Evolutionary conservation across 2,329 filamentous ascomycete genomes (phyloP), one percentile per base, ranked within the genome.

Genomic region (Orbilia quercus): DNA sequence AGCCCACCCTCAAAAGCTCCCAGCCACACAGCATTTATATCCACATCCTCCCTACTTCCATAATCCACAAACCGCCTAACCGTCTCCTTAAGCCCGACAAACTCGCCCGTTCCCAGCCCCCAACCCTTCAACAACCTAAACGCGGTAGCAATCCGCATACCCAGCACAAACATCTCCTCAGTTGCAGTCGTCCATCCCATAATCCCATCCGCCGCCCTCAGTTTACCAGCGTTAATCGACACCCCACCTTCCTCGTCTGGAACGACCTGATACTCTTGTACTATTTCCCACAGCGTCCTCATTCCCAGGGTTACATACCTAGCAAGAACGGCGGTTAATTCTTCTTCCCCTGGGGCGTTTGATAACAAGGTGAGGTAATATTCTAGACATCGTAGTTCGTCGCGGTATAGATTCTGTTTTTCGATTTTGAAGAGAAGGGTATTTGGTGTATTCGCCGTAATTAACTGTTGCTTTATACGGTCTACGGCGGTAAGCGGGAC

Each of bases 381-480:
- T 16, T 84, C 81, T 2, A 88, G 84, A 80, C 97, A 93, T 51
- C 88, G 84, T 4, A 91, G 86, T 76, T 92, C 89, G 79, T 98
- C 94, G 54, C 94, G 83, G 80, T 91, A 98, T n/a, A 97, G 84
- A 79, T 99, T 99, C 79, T 96, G 92, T 79, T 96, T 93, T 81
- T 99, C 95, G 64, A 92, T 85, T 0, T 86, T 89, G 79, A 99
- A 99, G 0, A 99, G 85, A 2, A 76, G 60, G 1, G 64, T 76
- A 66, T 76, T 75, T 7, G 2, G 88, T 84, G 75, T 88, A 86
- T 78, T 91, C 86, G 76, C 85, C 82, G 63, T 82, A 80, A 77
- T 87, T 79, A 2, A 85, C 84, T 79, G 75, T 1, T 78, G 73
- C 18, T 89, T 81, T 65, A 84, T 82, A 0, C 76, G 55, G 22